phyloP scores from a whole-genome alignment of 1,139 yeast genomes.

The Nakaseomyces glabratus region DNA sequence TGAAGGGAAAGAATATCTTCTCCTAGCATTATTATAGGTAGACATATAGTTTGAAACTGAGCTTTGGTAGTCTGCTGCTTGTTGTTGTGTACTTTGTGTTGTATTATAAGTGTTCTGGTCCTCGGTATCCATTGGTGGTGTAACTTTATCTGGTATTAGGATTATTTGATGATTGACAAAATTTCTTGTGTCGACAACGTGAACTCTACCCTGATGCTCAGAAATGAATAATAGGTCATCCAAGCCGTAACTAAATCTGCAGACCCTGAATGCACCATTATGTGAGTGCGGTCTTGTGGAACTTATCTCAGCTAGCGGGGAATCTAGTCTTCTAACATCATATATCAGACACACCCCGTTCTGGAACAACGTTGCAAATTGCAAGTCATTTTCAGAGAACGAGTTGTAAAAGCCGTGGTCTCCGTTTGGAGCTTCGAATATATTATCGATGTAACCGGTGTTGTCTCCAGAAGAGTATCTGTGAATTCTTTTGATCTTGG shows the following conservation, averaged over 20 bases:
- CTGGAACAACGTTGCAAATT: slow-evolving; percentile 76
- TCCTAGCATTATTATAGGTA: slow-evolving; percentile 3
- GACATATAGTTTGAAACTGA: background rate
- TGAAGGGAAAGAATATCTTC: slow-evolving; percentile 9
- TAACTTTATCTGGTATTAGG: slow-evolving; percentile 39
- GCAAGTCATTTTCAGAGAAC: slow-evolving; percentile 62
- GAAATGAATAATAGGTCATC: slow-evolving; percentile 69
- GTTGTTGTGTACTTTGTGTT: slow-evolving; percentile 8
- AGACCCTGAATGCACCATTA: slow-evolving; percentile 42
- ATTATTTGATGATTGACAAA: slow-evolving; percentile 69
- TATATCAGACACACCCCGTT: slow-evolving; percentile 72
- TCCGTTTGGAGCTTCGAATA: slow-evolving; percentile 45
- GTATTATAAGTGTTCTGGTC: background rate
- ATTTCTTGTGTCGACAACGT: slow-evolving; percentile 68
- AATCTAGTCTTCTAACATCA: slow-evolving; percentile 54
- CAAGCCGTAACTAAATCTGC: slow-evolving; percentile 61
- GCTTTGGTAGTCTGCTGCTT: slow-evolving; percentile 5
- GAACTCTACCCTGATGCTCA: slow-evolving; percentile 83
- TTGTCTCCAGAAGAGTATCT: slow-evolving; percentile 27
- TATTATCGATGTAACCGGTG: slow-evolving; percentile 24
- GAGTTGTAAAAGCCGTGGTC: slow-evolving; percentile 80
- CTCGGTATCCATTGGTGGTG: slow-evolving; percentile 3
- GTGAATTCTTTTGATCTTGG: slow-evolving; percentile 19
- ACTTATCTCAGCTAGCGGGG: slow-evolving; percentile 45
- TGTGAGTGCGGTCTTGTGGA: slow-evolving; percentile 49